Conservation (phyloP, 225 moss, liverwort and hornwort genomes). For the Ulota crispa region DNA sequence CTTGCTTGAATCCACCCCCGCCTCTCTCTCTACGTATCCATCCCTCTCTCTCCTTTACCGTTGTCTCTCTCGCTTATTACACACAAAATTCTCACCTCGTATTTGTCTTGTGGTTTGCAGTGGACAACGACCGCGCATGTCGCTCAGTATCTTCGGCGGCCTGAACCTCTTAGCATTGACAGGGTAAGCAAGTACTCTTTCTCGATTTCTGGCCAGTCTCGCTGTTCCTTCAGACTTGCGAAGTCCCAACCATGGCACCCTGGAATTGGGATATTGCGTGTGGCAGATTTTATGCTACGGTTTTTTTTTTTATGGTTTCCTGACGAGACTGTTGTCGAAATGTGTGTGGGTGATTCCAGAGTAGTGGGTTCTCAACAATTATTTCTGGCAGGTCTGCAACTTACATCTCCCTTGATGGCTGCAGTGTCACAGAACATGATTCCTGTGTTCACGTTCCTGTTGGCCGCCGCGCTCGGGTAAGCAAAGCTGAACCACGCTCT, state of each 20-base stretch:
- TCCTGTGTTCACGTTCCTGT: constrained; percentile 60
- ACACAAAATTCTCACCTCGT: too few species aligned
- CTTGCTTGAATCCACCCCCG: too few species aligned
- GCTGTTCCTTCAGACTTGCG: neutral
- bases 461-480: constrained; percentile 56
- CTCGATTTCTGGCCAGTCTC: neutral
- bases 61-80: too few species aligned
- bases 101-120: neutral
- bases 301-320: neutral
- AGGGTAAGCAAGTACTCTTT: constrained; percentile 27
- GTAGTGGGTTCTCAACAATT: constrained; percentile 65
- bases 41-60: too few species aligned
- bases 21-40: too few species aligned
- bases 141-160: constrained; percentile 35
- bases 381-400: constrained; percentile 62
- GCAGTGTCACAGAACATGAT: constrained; percentile 69
- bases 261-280: too few species aligned
- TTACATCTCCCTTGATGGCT: constrained; percentile 60
- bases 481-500: neutral
- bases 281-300: too few species aligned
- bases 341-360: constrained; percentile 44
- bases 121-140: constrained; percentile 38
- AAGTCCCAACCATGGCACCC: too few species aligned
- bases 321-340: constrained; percentile 26
- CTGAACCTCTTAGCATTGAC: constrained; percentile 55